phyloP scores from a whole-genome alignment of 1,284 basidiomycete species.

The Melampsora abietis-canadensis region DNA sequence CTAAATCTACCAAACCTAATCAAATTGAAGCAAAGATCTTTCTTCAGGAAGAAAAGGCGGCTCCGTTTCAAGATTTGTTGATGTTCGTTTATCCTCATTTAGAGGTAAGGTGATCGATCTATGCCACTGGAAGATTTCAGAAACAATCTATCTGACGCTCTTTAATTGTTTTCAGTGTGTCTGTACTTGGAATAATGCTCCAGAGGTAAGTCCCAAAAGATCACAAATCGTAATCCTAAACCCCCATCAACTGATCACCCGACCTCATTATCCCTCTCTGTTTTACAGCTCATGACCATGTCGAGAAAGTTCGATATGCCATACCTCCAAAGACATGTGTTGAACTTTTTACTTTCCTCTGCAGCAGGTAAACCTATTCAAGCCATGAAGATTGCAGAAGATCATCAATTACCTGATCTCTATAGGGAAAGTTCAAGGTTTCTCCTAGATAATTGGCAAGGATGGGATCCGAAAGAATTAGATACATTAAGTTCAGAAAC shows the following conservation, averaged over 20 bases:
- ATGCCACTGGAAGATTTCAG: not conserved
- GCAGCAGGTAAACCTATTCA: conserved; percentile 85
- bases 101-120: conserved; percentile 42
- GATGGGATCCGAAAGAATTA: conserved; percentile 66
- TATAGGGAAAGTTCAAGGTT: conserved; percentile 84
- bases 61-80: conserved; percentile 77
- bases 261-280: conserved; percentile 59
- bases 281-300: conserved; percentile 63
- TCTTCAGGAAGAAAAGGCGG: conserved; percentile 55
- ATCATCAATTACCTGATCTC: conserved; percentile 59
- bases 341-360: conserved; percentile 80
- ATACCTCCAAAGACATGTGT: conserved; percentile 71
- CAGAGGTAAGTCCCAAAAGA: conserved; percentile 11
- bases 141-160: not conserved
- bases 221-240: not conserved
- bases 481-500: conserved; percentile 73
- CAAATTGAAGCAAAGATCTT: conserved; percentile 33
- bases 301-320: conserved; percentile 79
- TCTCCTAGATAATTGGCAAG: conserved; percentile 68
- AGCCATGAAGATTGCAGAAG: conserved; percentile 73
- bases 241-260: not conserved
- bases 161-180: conserved; percentile 20
- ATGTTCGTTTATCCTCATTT: conserved; percentile 73
- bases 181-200: conserved; percentile 42
- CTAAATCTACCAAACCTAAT: not conserved